A percentile compares a stretch with the other conserved stretches of the same genome.
These are phyloP conservation scores for Capronia coronata DNA, from an alignment of 2,329 filamentous ascomycete genomes.

Conservation along the genomic window DNA sequence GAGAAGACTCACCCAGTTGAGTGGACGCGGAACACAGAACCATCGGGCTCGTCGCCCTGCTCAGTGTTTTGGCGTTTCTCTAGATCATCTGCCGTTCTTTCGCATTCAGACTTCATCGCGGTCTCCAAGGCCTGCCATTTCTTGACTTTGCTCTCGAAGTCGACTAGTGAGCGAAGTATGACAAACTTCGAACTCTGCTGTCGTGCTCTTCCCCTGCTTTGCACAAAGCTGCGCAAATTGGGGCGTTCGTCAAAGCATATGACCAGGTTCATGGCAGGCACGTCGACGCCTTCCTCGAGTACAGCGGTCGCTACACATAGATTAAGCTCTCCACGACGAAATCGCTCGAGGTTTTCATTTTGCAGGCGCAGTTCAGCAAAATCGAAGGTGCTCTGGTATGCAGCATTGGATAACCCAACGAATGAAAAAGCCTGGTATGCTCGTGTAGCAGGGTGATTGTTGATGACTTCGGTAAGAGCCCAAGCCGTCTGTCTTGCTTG, in stretches of 20 bases:
- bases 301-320: conserved; percentile 54
- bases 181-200: conserved; percentile 52
- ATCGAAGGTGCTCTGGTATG: conserved; percentile 38
- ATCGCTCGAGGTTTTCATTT: conserved; percentile 44
- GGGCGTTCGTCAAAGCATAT: conserved; percentile 58
- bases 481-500: conserved; percentile 56
- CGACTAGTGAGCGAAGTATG: conserved; percentile 39
- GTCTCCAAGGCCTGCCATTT: conserved; percentile 63
- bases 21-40: conserved; percentile 38
- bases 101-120: conserved; percentile 65
- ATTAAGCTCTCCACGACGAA: conserved; percentile 48
- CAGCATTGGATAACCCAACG: conserved; percentile 45
- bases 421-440: conserved; percentile 44
- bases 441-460: conserved; percentile 43
- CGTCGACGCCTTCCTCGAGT: conserved; percentile 54
- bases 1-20: conserved; percentile 42
- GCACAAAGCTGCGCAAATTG: conserved; percentile 59
- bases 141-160: conserved; percentile 31
- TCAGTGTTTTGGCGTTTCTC: conserved; percentile 46
- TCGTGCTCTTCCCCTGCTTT: conserved; percentile 58
- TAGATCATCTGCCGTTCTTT: conserved; percentile 38
- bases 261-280: conserved; percentile 58
- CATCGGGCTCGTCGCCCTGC: conserved; percentile 38
- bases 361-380: conserved; percentile 46
- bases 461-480: conserved; percentile 54